These are phyloP conservation scores for Parietichytrium sp. DNA, from an alignment of 108 stramenopile species.

Conservation along the genomic window DNA sequence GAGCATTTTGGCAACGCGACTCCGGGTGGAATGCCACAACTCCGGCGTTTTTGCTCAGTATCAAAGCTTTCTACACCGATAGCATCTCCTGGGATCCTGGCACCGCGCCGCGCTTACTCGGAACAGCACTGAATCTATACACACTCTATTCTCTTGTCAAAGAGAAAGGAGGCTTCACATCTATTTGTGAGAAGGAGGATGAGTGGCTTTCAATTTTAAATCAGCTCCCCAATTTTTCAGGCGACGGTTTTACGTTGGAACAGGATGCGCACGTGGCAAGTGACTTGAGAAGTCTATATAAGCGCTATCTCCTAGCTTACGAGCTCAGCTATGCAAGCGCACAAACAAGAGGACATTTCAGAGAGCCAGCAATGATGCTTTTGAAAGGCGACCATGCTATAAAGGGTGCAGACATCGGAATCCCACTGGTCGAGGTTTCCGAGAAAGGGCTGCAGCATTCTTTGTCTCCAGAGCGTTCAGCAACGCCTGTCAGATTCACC, in stretches of 20 bases:
- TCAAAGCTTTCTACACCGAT: background rate
- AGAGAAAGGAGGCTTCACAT: background rate
- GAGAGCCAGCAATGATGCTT: background rate
- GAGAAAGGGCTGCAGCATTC: no score
- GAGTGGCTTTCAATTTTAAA: background rate
- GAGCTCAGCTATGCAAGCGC: background rate
- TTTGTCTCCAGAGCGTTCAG: no score
- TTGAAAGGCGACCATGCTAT: background rate
- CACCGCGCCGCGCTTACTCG: background rate
- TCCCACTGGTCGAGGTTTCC: background rate
- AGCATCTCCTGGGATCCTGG: background rate
- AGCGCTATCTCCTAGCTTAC: background rate
- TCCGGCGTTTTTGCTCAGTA: background rate
- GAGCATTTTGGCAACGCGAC: conserved; percentile 33
- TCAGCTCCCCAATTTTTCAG: background rate
- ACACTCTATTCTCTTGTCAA: conserved; percentile 28
- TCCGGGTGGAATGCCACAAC: background rate
- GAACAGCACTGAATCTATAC: background rate
- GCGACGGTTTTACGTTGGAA: background rate
- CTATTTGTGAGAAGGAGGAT: conserved; percentile 4
- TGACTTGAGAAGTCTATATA: background rate
- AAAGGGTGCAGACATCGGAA: background rate
- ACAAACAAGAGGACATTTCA: background rate
- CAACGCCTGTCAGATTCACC: no score
- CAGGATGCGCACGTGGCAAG: background rate